phyloP scores from a whole-genome alignment of 306 rosid genomes.

The Glycyrrhiza uralensis region DNA sequence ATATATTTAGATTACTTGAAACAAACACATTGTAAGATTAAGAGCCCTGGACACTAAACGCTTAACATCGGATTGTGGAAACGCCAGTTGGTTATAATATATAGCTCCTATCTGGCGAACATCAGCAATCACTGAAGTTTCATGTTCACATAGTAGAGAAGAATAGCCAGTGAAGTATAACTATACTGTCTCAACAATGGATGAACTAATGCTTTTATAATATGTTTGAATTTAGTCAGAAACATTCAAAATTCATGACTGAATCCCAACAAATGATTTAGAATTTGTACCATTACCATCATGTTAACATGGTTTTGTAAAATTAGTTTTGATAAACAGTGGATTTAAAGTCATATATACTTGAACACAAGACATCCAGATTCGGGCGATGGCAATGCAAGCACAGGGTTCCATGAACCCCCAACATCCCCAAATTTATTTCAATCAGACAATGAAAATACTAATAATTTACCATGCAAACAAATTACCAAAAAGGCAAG shows the following conservation, averaged over 20 bases:
- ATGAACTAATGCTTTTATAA: neutral
- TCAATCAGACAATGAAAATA: neutral
- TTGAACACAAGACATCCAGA: too few species aligned
- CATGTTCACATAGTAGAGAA: neutral
- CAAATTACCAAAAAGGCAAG: constrained; percentile 12
- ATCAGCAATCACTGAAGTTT: neutral
- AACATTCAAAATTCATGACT: neutral
- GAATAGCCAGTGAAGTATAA: neutral
- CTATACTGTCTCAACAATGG: neutral
- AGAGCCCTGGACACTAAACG: neutral
- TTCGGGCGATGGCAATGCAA: neutral
- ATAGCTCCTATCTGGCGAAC: neutral
- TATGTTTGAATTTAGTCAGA: neutral
- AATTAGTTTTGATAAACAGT: too few species aligned
- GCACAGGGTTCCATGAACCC: neutral
- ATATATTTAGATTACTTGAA: too few species aligned
- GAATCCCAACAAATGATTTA: too few species aligned
- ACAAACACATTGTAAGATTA: too few species aligned
- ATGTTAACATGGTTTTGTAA: too few species aligned
- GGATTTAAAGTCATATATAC: too few species aligned
- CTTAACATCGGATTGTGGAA: too few species aligned
- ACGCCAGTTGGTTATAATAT: too few species aligned
- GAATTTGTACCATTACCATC: too few species aligned
- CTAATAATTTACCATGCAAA: neutral
- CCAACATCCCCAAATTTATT: neutral